phyloP scores from a whole-genome alignment of 1,139 yeast species.

The Dujonia santamariae region DNA sequence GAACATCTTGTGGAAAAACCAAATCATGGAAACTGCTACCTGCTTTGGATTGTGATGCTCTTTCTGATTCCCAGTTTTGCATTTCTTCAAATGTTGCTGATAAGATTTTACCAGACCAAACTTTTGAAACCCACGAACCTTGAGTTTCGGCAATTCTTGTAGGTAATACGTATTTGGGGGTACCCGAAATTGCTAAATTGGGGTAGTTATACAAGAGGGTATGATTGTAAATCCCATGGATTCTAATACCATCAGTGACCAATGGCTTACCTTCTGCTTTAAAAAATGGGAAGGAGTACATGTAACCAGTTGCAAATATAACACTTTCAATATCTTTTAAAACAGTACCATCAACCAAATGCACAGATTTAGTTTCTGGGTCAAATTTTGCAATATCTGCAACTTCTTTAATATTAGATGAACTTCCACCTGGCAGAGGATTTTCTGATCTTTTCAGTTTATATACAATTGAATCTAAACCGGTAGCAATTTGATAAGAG shows the following conservation, averaged over 20 bases:
- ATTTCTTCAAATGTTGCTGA: constrained; percentile 43
- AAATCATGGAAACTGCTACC: constrained; percentile 49
- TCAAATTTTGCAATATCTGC: constrained; percentile 35
- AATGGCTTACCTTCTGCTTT: constrained; percentile 26
- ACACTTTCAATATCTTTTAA: constrained; percentile 44
- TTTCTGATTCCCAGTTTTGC: constrained; percentile 34
- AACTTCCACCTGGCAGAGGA: constrained; percentile 40
- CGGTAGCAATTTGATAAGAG: constrained; percentile 46
- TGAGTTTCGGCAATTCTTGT: constrained; percentile 60
- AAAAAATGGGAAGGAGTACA: constrained; percentile 46
- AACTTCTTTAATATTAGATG: constrained; percentile 35
- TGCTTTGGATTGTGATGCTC: constrained; percentile 23
- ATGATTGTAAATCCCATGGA: constrained; percentile 54
- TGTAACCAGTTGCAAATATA: constrained; percentile 67
- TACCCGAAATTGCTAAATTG: constrained; percentile 50
- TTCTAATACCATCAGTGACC: constrained; percentile 41
- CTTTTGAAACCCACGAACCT: constrained; percentile 53
- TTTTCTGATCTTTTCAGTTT: constrained; percentile 44
- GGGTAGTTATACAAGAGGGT: constrained; percentile 53
- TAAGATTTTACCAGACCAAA: constrained; percentile 45
- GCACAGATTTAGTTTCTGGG: constrained; percentile 24
- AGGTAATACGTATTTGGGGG: constrained; percentile 55
- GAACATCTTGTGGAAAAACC: constrained; percentile 46
- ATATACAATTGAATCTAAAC: constrained; percentile 35
- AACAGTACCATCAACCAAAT: constrained; percentile 34